These are phyloP conservation scores for Pleurotus sapidus DNA, from an alignment of 768 basidiomycete genomes.

Conservation along the genomic window DNA sequence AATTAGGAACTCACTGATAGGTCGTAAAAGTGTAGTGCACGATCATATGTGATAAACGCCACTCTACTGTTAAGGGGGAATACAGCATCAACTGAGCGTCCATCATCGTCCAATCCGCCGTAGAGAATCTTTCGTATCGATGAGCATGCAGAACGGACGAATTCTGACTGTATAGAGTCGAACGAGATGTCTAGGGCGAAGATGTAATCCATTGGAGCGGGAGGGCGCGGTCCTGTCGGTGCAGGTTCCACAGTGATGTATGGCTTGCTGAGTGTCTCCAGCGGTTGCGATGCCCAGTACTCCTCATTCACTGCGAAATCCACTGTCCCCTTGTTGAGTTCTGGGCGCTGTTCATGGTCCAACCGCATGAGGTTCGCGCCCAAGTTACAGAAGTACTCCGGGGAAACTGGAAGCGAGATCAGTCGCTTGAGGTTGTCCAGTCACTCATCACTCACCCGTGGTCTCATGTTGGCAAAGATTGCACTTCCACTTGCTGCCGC, in stretches of 20 bases:
- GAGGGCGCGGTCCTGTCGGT: conserved; percentile 44
- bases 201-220: conserved; percentile 70
- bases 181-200: conserved; percentile 85
- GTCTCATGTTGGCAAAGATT: conserved; percentile 86
- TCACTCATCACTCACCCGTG: conserved; percentile 56
- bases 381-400: conserved; percentile 83
- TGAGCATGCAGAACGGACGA: conserved; percentile 64
- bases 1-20: conserved; percentile 63
- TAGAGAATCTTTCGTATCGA: conserved; percentile 64
- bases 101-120: conserved; percentile 46
- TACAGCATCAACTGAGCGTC: conserved; percentile 37
- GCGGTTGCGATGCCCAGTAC: conserved; percentile 82
- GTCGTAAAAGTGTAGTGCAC: conserved; percentile 83
- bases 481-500: conserved; percentile 87
- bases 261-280: conserved; percentile 47
- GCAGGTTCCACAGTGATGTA: conserved; percentile 52
- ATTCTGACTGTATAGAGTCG: conserved; percentile 65
- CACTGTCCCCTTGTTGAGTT: conserved; percentile 87
- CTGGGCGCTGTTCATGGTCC: conserved; percentile 80
- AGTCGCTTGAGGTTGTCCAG: conserved; percentile 2
- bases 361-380: conserved; percentile 74
- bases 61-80: conserved; percentile 56
- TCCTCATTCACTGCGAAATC: conserved; percentile 82
- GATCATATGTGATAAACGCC: conserved; percentile 84
- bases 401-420: conserved; percentile 47